phyloP scores from a whole-genome alignment of 2,329 filamentous ascomycete species.

The Leptographium galeiforme region DNA sequence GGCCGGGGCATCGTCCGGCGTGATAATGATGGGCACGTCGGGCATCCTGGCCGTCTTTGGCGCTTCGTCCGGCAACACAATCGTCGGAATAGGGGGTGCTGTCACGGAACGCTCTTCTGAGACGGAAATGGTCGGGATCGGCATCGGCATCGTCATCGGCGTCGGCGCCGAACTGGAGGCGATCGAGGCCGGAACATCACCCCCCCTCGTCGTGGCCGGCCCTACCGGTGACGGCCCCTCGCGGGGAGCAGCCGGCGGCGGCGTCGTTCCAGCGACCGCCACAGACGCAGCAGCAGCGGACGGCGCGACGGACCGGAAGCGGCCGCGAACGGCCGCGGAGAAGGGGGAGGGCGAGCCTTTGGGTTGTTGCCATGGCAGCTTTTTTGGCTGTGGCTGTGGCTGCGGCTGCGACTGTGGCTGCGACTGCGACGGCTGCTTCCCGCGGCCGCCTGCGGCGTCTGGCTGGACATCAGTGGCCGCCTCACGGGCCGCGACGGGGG shows the following conservation, averaged over 20 bases:
- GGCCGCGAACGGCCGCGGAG: slow-evolving; percentile 10
- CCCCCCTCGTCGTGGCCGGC: not conserved
- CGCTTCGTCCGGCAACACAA: slow-evolving; percentile 22
- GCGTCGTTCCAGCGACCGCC: slow-evolving; percentile 27
- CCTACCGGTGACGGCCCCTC: too few species aligned
- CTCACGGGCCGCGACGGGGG: slow-evolving; percentile 33
- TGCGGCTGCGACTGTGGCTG: slow-evolving; percentile 11
- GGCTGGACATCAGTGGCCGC: slow-evolving; percentile 58
- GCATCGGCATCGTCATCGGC: not conserved
- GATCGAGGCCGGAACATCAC: slow-evolving; percentile 19
- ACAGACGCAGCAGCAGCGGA: slow-evolving; percentile 43
- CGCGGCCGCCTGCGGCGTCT: slow-evolving; percentile 22
- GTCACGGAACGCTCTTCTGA: slow-evolving; percentile 17
- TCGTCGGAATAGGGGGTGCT: slow-evolving; percentile 26
- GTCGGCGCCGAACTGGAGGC: slow-evolving; percentile 21
- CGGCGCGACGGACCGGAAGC: slow-evolving; percentile 18
- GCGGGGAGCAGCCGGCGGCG: slow-evolving; percentile 14
- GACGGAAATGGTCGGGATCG: slow-evolving; percentile 21
- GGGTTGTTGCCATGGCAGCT: slow-evolving; percentile 17
- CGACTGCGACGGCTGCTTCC: slow-evolving; percentile 14
- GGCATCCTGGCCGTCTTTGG: slow-evolving; percentile 7
- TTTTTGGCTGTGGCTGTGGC: slow-evolving; percentile 10
- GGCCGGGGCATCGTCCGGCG: not conserved
- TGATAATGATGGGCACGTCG: slow-evolving; percentile 1
- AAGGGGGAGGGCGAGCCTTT: not conserved